A percentile compares a stretch with the other conserved stretches of the same genome.
phyloP scores from a whole-genome alignment of 176 grass and related monocot genomes.

The Dactylis glomerata region DNA sequence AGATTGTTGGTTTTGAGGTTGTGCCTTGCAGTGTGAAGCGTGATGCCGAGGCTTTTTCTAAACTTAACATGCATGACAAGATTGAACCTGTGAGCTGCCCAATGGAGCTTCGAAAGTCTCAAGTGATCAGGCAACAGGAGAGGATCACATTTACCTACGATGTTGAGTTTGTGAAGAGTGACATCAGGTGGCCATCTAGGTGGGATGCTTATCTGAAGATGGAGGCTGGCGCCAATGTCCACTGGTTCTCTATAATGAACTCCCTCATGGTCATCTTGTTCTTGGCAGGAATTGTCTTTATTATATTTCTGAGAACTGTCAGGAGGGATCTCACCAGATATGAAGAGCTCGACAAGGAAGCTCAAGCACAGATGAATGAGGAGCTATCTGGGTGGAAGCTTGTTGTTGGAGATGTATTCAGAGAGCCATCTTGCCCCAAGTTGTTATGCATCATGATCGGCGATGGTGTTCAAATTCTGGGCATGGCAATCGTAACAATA shows the following conservation, averaged over 20 bases:
- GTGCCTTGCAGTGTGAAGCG: slow-evolving; percentile 81
- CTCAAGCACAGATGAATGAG: slow-evolving; percentile 81
- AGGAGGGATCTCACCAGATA: slow-evolving; percentile 80
- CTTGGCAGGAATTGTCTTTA: slow-evolving; percentile 90
- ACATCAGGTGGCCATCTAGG: slow-evolving; percentile 86
- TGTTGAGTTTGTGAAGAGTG: slow-evolving; percentile 71
- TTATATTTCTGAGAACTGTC: slow-evolving; percentile 88
- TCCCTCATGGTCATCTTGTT: slow-evolving; percentile 92
- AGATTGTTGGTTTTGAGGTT: slow-evolving; percentile 92
- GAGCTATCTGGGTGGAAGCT: slow-evolving; percentile 90
- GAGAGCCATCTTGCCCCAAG: slow-evolving; percentile 73
- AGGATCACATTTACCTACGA: slow-evolving; percentile 78
- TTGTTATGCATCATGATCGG: slow-evolving; percentile 77
- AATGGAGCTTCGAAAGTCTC: slow-evolving; percentile 64
- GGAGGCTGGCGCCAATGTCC: slow-evolving; percentile 71
- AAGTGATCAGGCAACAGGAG: slow-evolving; percentile 72
- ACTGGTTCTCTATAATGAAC: slow-evolving; percentile 97
- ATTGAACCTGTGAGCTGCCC: slow-evolving; percentile 66
- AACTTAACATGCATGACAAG: slow-evolving; percentile 75
- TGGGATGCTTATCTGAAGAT: slow-evolving; percentile 91
- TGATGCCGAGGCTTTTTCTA: slow-evolving; percentile 47
- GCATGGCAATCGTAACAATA: slow-evolving; percentile 68
- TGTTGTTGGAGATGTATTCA: slow-evolving; percentile 82
- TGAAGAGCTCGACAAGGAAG: slow-evolving; percentile 73
- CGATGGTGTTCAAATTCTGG: slow-evolving; percentile 76